Conservation (phyloP, 345 rosid species). For the Cardamine resedifolia region DNA sequence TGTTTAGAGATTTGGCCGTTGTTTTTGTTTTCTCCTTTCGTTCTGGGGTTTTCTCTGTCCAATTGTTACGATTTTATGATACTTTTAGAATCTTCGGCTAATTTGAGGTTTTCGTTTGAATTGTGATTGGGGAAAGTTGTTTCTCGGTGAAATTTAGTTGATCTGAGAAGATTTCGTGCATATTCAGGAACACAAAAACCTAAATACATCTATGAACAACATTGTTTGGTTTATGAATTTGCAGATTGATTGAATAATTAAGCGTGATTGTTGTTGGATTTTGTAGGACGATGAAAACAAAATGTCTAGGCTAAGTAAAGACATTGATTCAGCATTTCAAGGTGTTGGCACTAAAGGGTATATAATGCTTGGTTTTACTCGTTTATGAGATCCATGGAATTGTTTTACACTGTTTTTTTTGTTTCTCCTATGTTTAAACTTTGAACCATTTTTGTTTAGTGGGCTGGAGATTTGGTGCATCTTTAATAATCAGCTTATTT, state of each 20-base stretch:
- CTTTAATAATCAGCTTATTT: constrained; percentile 50
- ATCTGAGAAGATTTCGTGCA: neutral
- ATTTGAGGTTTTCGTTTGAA: constrained; percentile 1
- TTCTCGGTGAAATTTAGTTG: neutral
- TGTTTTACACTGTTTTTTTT: too few species aligned
- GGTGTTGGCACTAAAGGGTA: constrained; percentile 68
- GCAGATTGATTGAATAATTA: constrained; percentile 14
- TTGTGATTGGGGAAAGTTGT: neutral
- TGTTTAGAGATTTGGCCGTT: neutral
- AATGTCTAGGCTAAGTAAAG: constrained; percentile 53
- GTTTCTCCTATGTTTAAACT: constrained; percentile 24
- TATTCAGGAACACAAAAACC: neutral
- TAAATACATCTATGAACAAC: neutral
- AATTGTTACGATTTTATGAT: neutral
- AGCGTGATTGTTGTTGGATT: neutral
- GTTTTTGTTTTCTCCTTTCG: neutral
- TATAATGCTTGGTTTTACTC: constrained; percentile 39
- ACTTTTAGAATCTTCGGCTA: neutral
- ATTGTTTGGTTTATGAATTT: constrained; percentile 8
- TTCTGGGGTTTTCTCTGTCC: neutral
- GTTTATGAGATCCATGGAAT: neutral
- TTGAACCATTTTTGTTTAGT: constrained; percentile 39
- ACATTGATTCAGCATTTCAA: constrained; percentile 52
- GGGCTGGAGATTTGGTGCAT: constrained; percentile 86
- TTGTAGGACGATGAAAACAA: constrained; percentile 18